A percentile compares a stretch with the other conserved stretches of the same genome.
Conservation (phyloP, 2,329 filamentous ascomycete species). For the Pseudophaeomoniella oleicola region DNA sequence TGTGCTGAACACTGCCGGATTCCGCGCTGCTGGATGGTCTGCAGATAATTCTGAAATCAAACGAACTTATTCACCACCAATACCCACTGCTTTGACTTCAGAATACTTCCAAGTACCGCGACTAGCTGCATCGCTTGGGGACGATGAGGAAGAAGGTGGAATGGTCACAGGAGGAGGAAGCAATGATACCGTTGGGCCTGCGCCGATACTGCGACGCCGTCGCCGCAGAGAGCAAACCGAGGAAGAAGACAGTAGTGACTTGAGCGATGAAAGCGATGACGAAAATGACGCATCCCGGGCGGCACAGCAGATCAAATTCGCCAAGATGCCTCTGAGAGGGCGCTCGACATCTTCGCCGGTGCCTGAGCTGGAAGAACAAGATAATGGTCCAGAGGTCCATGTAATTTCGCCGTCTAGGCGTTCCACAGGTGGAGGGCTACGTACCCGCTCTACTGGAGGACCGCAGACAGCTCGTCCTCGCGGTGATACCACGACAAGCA, state of each 20-base stretch:
- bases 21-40: conserved; percentile 49
- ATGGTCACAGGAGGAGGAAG: conserved; percentile 46
- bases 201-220: conserved; percentile 31
- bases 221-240: conserved; percentile 43
- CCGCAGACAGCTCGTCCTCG: conserved; percentile 39
- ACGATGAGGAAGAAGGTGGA: conserved; percentile 47
- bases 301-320: conserved; percentile 85
- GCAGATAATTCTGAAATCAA: conserved; percentile 41
- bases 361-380: conserved; percentile 32
- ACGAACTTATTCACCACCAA: conserved; percentile 52
- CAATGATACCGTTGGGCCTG: conserved; percentile 42
- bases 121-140: conserved; percentile 29
- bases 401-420: conserved; percentile 41
- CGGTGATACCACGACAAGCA: conserved; percentile 50
- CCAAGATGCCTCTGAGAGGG: conserved; percentile 81
- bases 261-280: conserved; percentile 53
- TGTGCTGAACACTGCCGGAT: conserved; percentile 49
- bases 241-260: conserved; percentile 51
- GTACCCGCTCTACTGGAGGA: conserved; percentile 41
- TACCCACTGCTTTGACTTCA: conserved; percentile 46
- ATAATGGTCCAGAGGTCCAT: conserved; percentile 27
- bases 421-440: conserved; percentile 28
- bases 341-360: conserved; percentile 81
- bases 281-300: conserved; percentile 43
- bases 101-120: conserved; percentile 44